Evolutionary conservation across 352 stramenopile genomes (phyloP).

Genomic region (Globisporangium lucens): DNA sequence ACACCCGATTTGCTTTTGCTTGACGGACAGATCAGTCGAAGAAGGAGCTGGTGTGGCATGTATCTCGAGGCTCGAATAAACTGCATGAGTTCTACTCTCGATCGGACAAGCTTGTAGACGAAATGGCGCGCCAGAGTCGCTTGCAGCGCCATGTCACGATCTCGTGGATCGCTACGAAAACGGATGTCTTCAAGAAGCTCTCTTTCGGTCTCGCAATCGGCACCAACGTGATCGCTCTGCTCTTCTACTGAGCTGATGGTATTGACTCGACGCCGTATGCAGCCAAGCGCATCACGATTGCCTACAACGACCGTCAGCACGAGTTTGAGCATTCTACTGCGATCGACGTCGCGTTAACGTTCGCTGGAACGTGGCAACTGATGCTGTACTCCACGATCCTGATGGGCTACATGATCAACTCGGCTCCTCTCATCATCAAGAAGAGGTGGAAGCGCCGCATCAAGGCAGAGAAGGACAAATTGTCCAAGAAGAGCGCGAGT

Average conservation of each 20-base stretch:
- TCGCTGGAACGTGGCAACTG: conserved; percentile 53
- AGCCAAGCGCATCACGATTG: conserved; percentile 33
- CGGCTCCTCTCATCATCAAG: conserved; percentile 60
- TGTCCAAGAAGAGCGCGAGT: conserved; percentile 44
- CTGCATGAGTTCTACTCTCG: conserved; percentile 64
- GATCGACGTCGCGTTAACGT: conserved; percentile 35
- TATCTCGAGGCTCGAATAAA: conserved; percentile 56
- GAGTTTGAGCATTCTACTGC: conserved; percentile 20
- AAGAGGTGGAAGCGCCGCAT: conserved; percentile 66
- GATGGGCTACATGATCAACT: conserved; percentile 65
- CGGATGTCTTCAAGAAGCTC: conserved; percentile 44
- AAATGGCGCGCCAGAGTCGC: conserved; percentile 68
- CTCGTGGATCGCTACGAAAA: conserved; percentile 34
- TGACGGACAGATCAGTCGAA: conserved; percentile 72
- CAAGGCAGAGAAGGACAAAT: conserved; percentile 31
- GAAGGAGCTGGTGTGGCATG: conserved; percentile 64
- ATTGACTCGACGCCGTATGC: conserved; percentile 56
- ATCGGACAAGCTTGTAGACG: conserved; percentile 64
- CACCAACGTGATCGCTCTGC: conserved; percentile 58
- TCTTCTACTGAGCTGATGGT: conserved; percentile 56
- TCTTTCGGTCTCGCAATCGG: conserved; percentile 48
- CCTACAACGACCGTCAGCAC: conserved; percentile 17
- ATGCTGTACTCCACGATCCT: conserved; percentile 46
- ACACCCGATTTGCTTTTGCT: conserved; percentile 71
- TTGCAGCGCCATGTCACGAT: conserved; percentile 35